Evolutionary conservation across 768 basidiomycete species (phyloP), one percentile per base, ranked within the genome.

Genomic region (Dacryopinax spathularia): DNA sequence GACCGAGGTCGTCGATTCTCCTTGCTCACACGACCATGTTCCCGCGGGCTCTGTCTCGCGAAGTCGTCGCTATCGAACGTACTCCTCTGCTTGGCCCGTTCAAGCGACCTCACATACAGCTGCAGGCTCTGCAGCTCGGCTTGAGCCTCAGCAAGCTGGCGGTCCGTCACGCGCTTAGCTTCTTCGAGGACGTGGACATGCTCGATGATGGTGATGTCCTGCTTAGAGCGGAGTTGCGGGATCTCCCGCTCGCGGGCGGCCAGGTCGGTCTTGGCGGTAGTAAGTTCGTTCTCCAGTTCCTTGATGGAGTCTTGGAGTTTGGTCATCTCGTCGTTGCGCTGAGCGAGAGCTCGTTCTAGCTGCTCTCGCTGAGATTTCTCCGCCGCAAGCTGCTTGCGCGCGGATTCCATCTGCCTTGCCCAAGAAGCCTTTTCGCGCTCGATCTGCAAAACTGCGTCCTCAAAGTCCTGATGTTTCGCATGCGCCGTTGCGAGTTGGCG

Each of bases 151-250:
- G 79, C 82, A 16, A 97, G 83, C 70, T 96, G 91, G 36, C 88
- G 84, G 72, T 98, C 95, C 1, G 95, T 94, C 63, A 95, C 85
- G 34, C 85, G 85, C 74, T 97, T 98, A 16, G 95, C 95, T 72
- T 94, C 90, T 72, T 97, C 93, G 12, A 95, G 80, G 31, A 97
- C 95, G 72, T 98, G 87, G 27, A 96, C 91, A 70, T 98, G 95
- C 73, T 98, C 94, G 43, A 98, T 93, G 65, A 96, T 94, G n/a
- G 90, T 96, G 77, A 94, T 97, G 77, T 97, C 91, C 71, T 96
- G 88, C 71, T 82, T 84, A 1, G 89, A 87, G 61, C 88, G 85
- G 9, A 97, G 76, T 67, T 94, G 88, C 67, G 85, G 89, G 66
- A 91, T 82, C 63, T 94, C 89, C 82, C 86, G 87, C 68, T 96